Conservation (phyloP, 164 flowering plant species). For the Stephania yunnanensis region DNA sequence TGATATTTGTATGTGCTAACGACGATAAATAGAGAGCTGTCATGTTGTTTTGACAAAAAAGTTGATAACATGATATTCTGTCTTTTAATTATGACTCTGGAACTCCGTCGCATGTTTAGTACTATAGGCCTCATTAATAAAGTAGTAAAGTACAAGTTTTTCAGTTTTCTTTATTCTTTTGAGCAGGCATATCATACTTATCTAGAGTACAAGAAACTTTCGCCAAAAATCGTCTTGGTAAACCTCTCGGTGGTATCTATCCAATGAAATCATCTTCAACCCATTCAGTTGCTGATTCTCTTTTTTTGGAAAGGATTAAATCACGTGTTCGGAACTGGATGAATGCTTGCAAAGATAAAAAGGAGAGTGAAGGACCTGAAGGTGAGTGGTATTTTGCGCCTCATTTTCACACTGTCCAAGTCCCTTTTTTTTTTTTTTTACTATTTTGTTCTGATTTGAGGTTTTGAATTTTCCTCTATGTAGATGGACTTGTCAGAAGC, state of each 20-base stretch:
- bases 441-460: not conserved
- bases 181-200: constrained; percentile 76
- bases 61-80: not conserved
- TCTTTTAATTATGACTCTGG: not conserved
- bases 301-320: constrained; percentile 56
- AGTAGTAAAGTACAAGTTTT: not conserved
- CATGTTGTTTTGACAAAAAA: not conserved
- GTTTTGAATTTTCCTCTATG: constrained; percentile 11
- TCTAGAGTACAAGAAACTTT: constrained; percentile 79
- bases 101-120: not conserved
- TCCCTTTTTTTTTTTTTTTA: not conserved
- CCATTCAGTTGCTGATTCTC: constrained; percentile 55
- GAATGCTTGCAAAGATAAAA: constrained; percentile 38
- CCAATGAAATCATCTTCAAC: constrained; percentile 30
- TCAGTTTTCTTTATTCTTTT: not conserved
- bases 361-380: constrained; percentile 37
- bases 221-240: constrained; percentile 34
- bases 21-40: too few relatives aligned
- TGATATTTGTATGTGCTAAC: too few relatives aligned
- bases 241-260: constrained; percentile 20
- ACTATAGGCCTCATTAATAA: not conserved
- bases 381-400: constrained; percentile 27
- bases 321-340: constrained; percentile 69
- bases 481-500: constrained; percentile 54
- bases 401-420: not conserved